Percentiles rank a stretch among this genome's conserved stretches.
phyloP scores from a whole-genome alignment of 2,329 filamentous ascomycete species.

The Ascochyta fabae region DNA sequence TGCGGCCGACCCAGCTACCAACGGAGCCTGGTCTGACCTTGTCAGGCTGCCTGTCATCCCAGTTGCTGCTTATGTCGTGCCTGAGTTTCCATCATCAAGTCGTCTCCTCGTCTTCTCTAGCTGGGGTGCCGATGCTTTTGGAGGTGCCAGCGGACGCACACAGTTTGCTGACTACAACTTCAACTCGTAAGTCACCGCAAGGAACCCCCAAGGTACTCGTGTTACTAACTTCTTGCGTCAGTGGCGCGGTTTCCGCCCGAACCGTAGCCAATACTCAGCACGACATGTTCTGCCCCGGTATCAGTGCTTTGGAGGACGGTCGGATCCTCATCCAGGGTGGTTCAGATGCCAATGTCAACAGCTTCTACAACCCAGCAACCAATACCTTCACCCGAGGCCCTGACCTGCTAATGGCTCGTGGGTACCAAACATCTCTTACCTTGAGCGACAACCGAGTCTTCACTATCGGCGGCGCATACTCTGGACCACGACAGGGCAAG shows the following conservation, averaged over 20 bases:
- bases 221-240: constrained; percentile 15
- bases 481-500: constrained; percentile 29
- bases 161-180: constrained; percentile 39
- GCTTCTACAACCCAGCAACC: constrained; percentile 29
- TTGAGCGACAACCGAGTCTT: constrained; percentile 31
- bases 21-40: constrained; percentile 35
- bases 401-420: constrained; percentile 33
- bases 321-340: constrained; percentile 35
- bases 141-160: constrained; percentile 29
- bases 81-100: constrained; percentile 29
- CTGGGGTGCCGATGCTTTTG: constrained; percentile 36
- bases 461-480: constrained; percentile 37
- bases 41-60: constrained; percentile 37
- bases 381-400: constrained; percentile 28
- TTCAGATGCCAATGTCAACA: constrained; percentile 31
- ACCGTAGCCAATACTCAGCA: constrained; percentile 35
- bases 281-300: constrained; percentile 39
- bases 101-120: constrained; percentile 36
- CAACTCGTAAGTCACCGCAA: constrained; percentile 24
- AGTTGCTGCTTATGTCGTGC: constrained; percentile 38
- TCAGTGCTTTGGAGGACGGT: constrained; percentile 33
- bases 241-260: constrained; percentile 29
- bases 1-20: constrained; percentile 19
- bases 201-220: accelerated
- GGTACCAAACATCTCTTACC: constrained; percentile 31